Percentiles rank a stretch among this genome's conserved stretches.
Conservation (phyloP, 345 rosid genomes). For the Linum usitatissimum region DNA sequence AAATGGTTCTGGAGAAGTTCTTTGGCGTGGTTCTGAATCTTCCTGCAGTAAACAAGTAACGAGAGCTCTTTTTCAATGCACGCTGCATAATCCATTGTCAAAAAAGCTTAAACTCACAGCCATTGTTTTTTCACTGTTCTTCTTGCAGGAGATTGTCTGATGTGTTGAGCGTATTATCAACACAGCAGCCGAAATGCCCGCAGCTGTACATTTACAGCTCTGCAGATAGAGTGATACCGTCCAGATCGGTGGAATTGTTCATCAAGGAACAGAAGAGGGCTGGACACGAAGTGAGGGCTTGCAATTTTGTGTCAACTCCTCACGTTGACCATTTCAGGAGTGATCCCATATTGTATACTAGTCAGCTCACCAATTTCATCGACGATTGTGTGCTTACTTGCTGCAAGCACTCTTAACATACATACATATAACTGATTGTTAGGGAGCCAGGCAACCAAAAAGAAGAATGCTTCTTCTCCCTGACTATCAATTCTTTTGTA, state of each 20-base stretch:
- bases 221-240: conserved; percentile 91
- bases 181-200: conserved; percentile 81
- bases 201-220: conserved; percentile 94
- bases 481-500: background rate
- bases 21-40: conserved; percentile 64
- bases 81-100: background rate
- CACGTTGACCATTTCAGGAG: conserved; percentile 95
- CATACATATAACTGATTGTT: background rate
- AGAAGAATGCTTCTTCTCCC: background rate
- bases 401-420: conserved; percentile 22
- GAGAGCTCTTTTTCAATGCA: background rate
- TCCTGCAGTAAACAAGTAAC: conserved; percentile 77
- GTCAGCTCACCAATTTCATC: conserved; percentile 70
- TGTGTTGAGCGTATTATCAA: conserved; percentile 51
- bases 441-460: background rate
- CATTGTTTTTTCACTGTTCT: background rate
- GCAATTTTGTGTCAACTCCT: conserved; percentile 91
- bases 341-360: conserved; percentile 68
- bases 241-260: conserved; percentile 66
- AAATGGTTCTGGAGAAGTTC: conserved; percentile 69
- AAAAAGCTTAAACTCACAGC: background rate
- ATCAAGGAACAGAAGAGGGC: conserved; percentile 65
- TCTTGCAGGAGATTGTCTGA: conserved; percentile 65
- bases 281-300: conserved; percentile 72
- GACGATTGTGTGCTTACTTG: conserved; percentile 54